Conservation (phyloP, 2,329 filamentous ascomycete species). For the Diaporthe humulicola region DNA sequence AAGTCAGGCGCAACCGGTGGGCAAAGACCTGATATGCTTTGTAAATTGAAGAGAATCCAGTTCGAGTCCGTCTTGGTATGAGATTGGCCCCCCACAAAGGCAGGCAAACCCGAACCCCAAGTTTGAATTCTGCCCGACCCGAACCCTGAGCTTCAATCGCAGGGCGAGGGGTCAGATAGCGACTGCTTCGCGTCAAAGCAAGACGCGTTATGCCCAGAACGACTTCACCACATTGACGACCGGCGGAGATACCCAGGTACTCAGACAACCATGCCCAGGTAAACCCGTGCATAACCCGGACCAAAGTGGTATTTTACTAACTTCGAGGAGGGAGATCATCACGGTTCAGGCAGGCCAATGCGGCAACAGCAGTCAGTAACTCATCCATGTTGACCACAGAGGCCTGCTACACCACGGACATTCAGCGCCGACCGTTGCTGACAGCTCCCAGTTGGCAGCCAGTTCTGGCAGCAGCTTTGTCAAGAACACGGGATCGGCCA, state of each 20-base stretch:
- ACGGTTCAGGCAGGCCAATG: constrained; percentile 99
- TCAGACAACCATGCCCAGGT: constrained; percentile 51
- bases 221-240: constrained; percentile 15
- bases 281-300: constrained; percentile 3
- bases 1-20: too few species aligned
- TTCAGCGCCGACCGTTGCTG: constrained; percentile 44
- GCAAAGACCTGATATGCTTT: too few species aligned
- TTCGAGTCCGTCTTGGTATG: background rate
- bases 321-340: constrained; percentile 87
- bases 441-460: constrained; percentile 81
- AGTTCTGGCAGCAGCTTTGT: constrained; percentile 99
- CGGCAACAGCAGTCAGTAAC: constrained; percentile 93
- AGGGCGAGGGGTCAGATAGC: background rate
- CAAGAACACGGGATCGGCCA: constrained; percentile 98
- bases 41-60: background rate
- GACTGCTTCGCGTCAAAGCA: constrained; percentile 24
- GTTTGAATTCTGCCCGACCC: background rate
- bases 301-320: constrained; percentile 32
- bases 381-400: constrained; percentile 11
- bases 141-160: background rate
- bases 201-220: constrained; percentile 12
- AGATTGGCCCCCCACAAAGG: background rate
- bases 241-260: constrained; percentile 12
- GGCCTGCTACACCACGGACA: constrained; percentile 41
- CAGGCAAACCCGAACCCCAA: background rate